Conservation (phyloP, 768 basidiomycete genomes). For the Auricularia sp. region DNA sequence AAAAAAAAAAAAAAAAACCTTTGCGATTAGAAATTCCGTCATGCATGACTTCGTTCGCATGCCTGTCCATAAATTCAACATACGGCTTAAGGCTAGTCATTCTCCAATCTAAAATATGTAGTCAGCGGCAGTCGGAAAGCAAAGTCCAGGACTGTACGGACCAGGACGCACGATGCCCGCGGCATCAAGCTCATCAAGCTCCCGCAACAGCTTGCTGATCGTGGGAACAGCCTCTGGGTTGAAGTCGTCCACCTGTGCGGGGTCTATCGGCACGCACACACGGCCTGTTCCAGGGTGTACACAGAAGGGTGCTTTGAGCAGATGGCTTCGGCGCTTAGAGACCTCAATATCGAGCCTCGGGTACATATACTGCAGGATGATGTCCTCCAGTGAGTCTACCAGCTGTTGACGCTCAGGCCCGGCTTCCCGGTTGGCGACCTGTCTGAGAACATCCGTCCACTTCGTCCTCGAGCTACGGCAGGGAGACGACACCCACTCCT, state of each 20-base stretch:
- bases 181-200: slow-evolving; percentile 45
- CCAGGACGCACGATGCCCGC: slow-evolving; percentile 8
- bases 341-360: slow-evolving; percentile 95
- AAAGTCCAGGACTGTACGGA: neutral
- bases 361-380: slow-evolving; percentile 89
- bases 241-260: slow-evolving; percentile 62
- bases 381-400: slow-evolving; percentile 58
- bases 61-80: slow-evolving; percentile 79
- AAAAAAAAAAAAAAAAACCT: neutral
- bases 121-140: too few species aligned
- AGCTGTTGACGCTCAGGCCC: neutral
- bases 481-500: slow-evolving; percentile 48
- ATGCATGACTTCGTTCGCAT: slow-evolving; percentile 24
- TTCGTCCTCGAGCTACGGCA: slow-evolving; percentile 51
- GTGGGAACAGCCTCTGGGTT: slow-evolving; percentile 83
- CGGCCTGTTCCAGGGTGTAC: slow-evolving; percentile 93
- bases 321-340: slow-evolving; percentile 92
- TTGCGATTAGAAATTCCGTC: neutral
- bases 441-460: slow-evolving; percentile 51
- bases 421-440: slow-evolving; percentile 6
- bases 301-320: slow-evolving; percentile 96
- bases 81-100: slow-evolving; percentile 82
- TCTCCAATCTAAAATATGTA: slow-evolving; percentile 53
- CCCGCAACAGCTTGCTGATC: slow-evolving; percentile 66
- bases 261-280: slow-evolving; percentile 88